Base-by-base conservation (phyloP, 495 filamentous ascomycete species). In the Penicillium goetzii region DNA sequence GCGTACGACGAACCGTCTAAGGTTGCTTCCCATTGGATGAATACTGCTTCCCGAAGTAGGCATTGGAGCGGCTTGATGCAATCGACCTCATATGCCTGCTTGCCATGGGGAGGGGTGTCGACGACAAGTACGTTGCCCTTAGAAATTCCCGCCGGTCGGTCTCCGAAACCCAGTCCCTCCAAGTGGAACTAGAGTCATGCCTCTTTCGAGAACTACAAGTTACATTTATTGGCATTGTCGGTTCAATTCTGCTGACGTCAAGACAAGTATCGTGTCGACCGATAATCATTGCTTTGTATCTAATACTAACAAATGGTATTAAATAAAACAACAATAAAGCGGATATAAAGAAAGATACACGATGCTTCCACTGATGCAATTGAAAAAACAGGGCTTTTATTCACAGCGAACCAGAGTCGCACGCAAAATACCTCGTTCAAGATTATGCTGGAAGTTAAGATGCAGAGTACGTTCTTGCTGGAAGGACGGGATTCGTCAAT, bases 21-120 rank as follows among this genome's bases (percentile, higher is more conserved):
- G n/a, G n/a, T n/a, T 45, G 15, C 56, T 8, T 34, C n/a, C 26
- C 4, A 58, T 58, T 49, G 56, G 56, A 30, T 23, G 56, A 33
- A 43, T 58, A 57, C 28, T 58, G 17, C 17, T 58, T 49, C 56
- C 41, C 11, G 25, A 58, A 47, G 30, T 23, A 47, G 56, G 43
- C n/a, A 49, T 15, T 2, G 10, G 0, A 23, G 26, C 36, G 10
- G 30, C 10, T 50, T 28, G 26, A n/a, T 51, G 23, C 47, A 51
- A 21, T 51, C 47, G 14, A 26, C 15, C 25, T 51, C 15, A 4
- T 30, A 3, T 47, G 14, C 17, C 7, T 30, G 47, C 4, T 51
- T 28, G 23, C 47, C 10, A 47, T 9, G 3, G 15, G 9, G 11
- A 25, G 10, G 23, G 21, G 45, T n/a, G n/a, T 49, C 21, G 10